phyloP scores from a whole-genome alignment of 495 filamentous ascomycete species.

The Annulohypoxylon bovei region DNA sequence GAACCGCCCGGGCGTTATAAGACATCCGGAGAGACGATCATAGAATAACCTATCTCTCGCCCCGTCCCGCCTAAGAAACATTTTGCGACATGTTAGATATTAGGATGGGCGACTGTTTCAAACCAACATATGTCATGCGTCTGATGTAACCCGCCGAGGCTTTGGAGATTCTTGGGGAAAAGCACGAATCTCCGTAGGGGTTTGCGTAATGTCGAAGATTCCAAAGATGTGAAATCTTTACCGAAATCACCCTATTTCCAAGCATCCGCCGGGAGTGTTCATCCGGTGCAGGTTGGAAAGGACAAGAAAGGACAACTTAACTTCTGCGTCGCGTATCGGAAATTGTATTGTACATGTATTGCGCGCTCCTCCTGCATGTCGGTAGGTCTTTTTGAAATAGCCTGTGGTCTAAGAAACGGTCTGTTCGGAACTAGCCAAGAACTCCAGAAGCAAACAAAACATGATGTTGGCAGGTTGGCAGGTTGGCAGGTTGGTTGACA shows the following conservation, averaged over 20 bases:
- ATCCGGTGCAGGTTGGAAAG: constrained; percentile 24
- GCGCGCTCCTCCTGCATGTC: constrained; percentile 35
- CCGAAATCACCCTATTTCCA: constrained; percentile 28
- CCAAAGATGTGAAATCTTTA: constrained; percentile 6
- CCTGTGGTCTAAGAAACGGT: constrained; percentile 22
- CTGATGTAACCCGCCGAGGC: constrained; percentile 7
- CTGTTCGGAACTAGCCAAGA: constrained; percentile 23
- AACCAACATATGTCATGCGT: constrained; percentile 8
- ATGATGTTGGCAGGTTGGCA: background rate
- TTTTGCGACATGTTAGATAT: constrained; percentile 11
- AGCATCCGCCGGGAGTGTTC: constrained; percentile 29
- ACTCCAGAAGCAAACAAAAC: constrained; percentile 24
- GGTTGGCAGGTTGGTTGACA: constrained; percentile 26
- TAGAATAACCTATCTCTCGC: constrained; percentile 15
- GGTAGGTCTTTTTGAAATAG: constrained; percentile 29
- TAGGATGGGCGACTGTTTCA: constrained; percentile 16
- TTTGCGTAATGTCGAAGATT: constrained; percentile 1
- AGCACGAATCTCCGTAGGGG: background rate
- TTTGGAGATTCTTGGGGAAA: background rate
- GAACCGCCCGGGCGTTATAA: constrained; percentile 15
- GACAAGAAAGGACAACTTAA: background rate
- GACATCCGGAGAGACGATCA: background rate
- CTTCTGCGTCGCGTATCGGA: constrained; percentile 33
- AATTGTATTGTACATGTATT: constrained; percentile 32
- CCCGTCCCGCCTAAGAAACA: constrained; percentile 22